Evolutionary conservation across 805 yeast genomes (phyloP).

Genomic region (Pichia cabralensis): DNA sequence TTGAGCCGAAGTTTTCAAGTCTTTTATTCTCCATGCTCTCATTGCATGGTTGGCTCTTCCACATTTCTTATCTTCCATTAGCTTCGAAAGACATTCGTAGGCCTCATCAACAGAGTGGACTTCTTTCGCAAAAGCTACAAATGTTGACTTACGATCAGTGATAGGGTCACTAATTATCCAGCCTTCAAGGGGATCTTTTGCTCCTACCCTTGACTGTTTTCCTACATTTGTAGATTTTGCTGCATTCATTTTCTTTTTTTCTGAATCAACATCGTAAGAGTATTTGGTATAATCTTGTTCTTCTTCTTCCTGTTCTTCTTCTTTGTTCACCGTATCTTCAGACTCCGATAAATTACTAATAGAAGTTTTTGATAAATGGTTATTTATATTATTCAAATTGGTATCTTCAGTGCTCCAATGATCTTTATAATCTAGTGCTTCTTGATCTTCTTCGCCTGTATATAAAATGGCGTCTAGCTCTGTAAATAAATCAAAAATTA

Average conservation of each 20-base stretch:
- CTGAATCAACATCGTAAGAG: conserved; percentile 21
- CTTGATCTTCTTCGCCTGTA: conserved; percentile 23
- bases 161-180: conserved; percentile 78
- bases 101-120: conserved; percentile 67
- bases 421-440: conserved; percentile 14
- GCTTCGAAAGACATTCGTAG: conserved; percentile 33
- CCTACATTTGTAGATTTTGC: conserved; percentile 2
- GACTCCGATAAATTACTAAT: neutral
- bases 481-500: conserved; percentile 66
- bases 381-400: conserved; percentile 1
- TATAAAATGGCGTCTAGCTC: conserved; percentile 51
- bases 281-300: conserved; percentile 10
- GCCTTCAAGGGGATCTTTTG: conserved; percentile 45
- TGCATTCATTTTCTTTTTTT: conserved; percentile 15
- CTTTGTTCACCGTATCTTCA: too few species aligned
- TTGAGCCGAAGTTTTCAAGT: conserved; percentile 39
- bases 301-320: conserved; percentile 3
- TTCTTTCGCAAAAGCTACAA: conserved; percentile 62
- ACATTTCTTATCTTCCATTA: conserved; percentile 59
- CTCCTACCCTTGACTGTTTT: conserved; percentile 2
- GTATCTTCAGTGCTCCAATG: conserved; percentile 16
- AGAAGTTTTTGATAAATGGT: neutral
- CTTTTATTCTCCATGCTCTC: conserved; percentile 73
- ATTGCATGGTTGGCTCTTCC: conserved; percentile 68
- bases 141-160: conserved; percentile 75